These are phyloP conservation scores for Sporothrix schenckii DNA, from an alignment of 2,329 filamentous ascomycete genomes.

Conservation along the genomic window DNA sequence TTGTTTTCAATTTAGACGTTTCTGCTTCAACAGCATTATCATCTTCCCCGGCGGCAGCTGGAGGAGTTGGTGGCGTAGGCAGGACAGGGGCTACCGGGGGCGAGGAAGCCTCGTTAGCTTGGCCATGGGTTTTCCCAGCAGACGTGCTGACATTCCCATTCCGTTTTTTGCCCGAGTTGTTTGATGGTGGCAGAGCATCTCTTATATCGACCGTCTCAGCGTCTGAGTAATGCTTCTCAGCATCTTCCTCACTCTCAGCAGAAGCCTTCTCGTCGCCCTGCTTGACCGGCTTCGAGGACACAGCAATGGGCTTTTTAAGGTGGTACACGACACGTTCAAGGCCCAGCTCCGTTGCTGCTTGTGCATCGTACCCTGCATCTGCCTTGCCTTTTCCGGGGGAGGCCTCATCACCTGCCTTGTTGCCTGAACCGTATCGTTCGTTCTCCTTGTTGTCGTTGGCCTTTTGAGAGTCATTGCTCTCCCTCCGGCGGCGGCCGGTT, in stretches of 20 bases:
- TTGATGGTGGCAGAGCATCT: not conserved
- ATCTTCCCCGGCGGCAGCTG: not conserved
- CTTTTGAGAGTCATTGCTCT: slow-evolving; percentile 12
- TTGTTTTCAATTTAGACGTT: not conserved
- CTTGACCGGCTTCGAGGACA: not conserved
- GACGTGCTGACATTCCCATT: not conserved
- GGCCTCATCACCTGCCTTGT: not conserved
- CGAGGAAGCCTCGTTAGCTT: not conserved
- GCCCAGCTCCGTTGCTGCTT: slow-evolving; percentile 4
- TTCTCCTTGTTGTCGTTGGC: slow-evolving; percentile 15
- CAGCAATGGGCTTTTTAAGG: not conserved
- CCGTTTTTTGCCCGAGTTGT: slow-evolving; percentile 26
- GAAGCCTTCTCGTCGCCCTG: not conserved
- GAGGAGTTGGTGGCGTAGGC: not conserved
- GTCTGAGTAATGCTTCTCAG: slow-evolving; percentile 10
- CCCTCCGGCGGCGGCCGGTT: not conserved
- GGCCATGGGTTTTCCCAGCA: not conserved
- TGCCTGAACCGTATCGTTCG: not conserved
- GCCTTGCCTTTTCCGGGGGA: not conserved
- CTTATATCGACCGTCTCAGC: slow-evolving; percentile 25
- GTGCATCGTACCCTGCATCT: not conserved
- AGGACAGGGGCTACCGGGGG: not conserved
- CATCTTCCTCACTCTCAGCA: not conserved
- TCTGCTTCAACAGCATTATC: not conserved
- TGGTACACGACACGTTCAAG: slow-evolving; percentile 2